Base-by-base conservation (phyloP, 192 early-diverging fungal genomes). In the Coemansia sp. region DNA sequence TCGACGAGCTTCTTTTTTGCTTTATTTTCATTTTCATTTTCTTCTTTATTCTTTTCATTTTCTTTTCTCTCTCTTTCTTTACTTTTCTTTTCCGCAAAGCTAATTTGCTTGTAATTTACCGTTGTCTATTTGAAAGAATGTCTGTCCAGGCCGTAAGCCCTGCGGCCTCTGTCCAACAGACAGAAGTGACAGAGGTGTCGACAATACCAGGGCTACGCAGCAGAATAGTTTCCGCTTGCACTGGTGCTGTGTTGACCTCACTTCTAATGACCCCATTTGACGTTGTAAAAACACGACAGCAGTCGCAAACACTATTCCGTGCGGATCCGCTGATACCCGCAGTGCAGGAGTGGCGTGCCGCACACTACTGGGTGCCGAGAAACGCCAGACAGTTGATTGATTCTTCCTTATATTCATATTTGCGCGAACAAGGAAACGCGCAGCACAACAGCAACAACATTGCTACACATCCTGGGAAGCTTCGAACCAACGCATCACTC, bases 211-310 rank as follows among this genome's bases (percentile, higher is more conserved):
- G 65, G 37, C 62, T 80, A 13, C 69, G 68, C 64, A 72, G 67
- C 60, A 90, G 86, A 54, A 91, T 92, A 66, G 39, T 92, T 19
- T 94, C 95, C 11, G 95, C 95, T 6, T 91, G 91, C 66, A 68
- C 79, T 3, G 95, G 95, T 3, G 92, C 94, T 4, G 73, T 96
- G 0, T 51, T 94, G 32, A 95, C 95, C 7, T 93, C 93, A 13
- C 71, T 94, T 7, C 76, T 81, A 36, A 76, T 81, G 78, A 81
- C 76, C 13, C 66, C 71, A 55, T 73, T 82, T 42, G 63, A 84
- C 68, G 43, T 73, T 22, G 65, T 75, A 15, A 67, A 65, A 48
- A 71, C 68, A 37, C 61, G 69, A n/a, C 73, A 73, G 63, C 70
- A 71, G 66, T 71, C 65, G n/a, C 65, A 59, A 15, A 73, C 74